Evolutionary conservation across 441 rosid genomes (phyloP), one percentile per base, ranked within the genome.

Genomic region (Aquilaria agallochum): DNA sequence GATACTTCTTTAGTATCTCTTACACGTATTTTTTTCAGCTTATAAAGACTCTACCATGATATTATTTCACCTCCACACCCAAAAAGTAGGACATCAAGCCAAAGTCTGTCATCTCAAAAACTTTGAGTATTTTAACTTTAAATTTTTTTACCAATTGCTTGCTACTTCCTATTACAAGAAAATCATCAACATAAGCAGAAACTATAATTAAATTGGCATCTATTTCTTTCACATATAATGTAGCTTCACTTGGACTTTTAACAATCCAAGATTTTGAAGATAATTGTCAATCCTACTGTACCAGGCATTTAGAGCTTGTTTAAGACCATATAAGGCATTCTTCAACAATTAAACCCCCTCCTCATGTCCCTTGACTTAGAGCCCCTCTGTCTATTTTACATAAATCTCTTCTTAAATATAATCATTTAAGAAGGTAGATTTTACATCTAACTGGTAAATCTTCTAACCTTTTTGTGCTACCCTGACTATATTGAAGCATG

Each of bases 381-480:
- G 4, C 0, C 27, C 27, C 12, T 55, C 2, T 11, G 3, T 40
- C 7, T 55, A 27, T 3, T 55, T n/a, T 4, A 55, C 27, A 55
- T 1, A 55, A 3, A 58, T 58, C 0, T 58, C 3, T 3, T 49
- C 5, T 15, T 49, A 9, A 15, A 58, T 4, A 44, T 4, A 3
- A 3, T 51, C 61, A 58, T 44, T 44, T 1, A 42, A 30, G 0
- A 57, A 57, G 0, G 60, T 32, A 2, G 33, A 57, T 20, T 36
- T 57, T 0, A 58, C 33, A 58, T 58, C 61, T 0, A 42, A 11
- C 11, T 58, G 61, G 5, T 6, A 58, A 0, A 58, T 44, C 3
- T n/a, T 58, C 61, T 32, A 58, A 3, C 61, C 50, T 10, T 58
- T 58, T 15, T 58, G 61, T 2, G 50, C 14, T 5, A 31, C 27